Evolutionary conservation across 2,329 filamentous ascomycete genomes (phyloP).

Genomic region (Epicoccum nigrum): DNA sequence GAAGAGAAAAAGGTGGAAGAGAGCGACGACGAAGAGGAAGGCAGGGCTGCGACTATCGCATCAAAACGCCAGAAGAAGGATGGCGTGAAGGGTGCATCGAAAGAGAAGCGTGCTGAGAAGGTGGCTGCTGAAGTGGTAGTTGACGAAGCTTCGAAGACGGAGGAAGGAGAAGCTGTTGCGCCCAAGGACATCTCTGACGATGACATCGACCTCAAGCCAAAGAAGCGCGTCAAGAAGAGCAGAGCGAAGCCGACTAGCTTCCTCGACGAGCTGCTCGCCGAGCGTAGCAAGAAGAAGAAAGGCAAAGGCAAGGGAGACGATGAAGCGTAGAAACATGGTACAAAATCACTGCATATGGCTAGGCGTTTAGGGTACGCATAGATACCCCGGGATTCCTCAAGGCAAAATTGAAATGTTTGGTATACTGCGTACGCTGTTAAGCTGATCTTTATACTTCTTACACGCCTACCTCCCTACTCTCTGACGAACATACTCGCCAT

Average conservation of each 20-base stretch:
- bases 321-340: neutral
- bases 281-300: conserved; percentile 59
- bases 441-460: neutral
- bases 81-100: conserved; percentile 23
- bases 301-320: conserved; percentile 27
- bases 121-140: neutral
- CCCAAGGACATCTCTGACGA: conserved; percentile 6
- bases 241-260: conserved; percentile 55
- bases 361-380: conserved; percentile 4
- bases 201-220: conserved; percentile 15
- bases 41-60: conserved; percentile 42
- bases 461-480: conserved; percentile 42
- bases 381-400: conserved; percentile 9
- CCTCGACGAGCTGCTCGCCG: conserved; percentile 60
- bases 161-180: neutral
- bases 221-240: conserved; percentile 23
- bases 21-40: conserved; percentile 50
- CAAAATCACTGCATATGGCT: conserved; percentile 1
- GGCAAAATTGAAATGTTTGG: neutral
- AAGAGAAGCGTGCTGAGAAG: neutral
- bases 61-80: conserved; percentile 37
- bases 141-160: neutral
- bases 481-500: conserved; percentile 60
- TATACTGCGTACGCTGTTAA: neutral
- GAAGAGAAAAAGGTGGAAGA: conserved; percentile 32